phyloP scores from a whole-genome alignment of 2,329 filamentous ascomycete species.

The Sarocladium kiliense region DNA sequence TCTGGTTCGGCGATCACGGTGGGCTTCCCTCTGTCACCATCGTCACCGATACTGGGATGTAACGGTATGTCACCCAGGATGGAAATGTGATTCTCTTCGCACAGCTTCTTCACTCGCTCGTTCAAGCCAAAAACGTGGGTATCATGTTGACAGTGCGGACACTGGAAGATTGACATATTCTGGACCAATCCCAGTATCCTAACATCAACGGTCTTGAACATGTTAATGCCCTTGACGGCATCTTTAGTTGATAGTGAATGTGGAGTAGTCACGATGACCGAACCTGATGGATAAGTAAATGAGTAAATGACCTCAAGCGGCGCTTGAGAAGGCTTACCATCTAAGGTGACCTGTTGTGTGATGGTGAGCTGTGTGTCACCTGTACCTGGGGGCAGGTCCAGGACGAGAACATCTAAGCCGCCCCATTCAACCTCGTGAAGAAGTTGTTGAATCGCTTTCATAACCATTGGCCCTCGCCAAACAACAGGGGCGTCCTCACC shows the following conservation, averaged over 20 bases:
- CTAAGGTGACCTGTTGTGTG: slow-evolving; percentile 85
- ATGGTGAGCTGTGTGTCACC: slow-evolving; percentile 97
- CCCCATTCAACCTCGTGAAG: slow-evolving; percentile 95
- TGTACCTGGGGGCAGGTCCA: slow-evolving; percentile 90
- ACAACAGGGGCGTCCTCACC: slow-evolving; percentile 77
- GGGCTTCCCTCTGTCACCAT: slow-evolving; percentile 81
- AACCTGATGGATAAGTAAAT: slow-evolving; percentile 39
- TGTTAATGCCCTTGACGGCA: slow-evolving; percentile 83
- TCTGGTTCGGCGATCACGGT: slow-evolving; percentile 84
- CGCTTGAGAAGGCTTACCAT: slow-evolving; percentile 48
- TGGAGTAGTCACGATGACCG: slow-evolving; percentile 86
- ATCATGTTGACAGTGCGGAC: slow-evolving; percentile 69
- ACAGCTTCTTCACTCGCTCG: slow-evolving; percentile 62
- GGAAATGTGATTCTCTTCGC: slow-evolving; percentile 66
- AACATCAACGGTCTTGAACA: slow-evolving; percentile 83
- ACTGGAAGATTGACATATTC: slow-evolving; percentile 85
- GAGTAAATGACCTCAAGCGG: background rate
- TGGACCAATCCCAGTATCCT: slow-evolving; percentile 83
- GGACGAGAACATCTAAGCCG: slow-evolving; percentile 77
- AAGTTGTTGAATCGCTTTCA: slow-evolving; percentile 93
- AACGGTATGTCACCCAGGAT: slow-evolving; percentile 86
- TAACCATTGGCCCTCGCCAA: slow-evolving; percentile 95
- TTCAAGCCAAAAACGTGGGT: slow-evolving; percentile 70
- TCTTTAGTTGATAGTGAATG: slow-evolving; percentile 91
- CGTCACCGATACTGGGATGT: slow-evolving; percentile 78